Evolutionary conservation across 192 early-diverging fungal species (phyloP).

Genomic region (Gaertneriomyces sp.): DNA sequence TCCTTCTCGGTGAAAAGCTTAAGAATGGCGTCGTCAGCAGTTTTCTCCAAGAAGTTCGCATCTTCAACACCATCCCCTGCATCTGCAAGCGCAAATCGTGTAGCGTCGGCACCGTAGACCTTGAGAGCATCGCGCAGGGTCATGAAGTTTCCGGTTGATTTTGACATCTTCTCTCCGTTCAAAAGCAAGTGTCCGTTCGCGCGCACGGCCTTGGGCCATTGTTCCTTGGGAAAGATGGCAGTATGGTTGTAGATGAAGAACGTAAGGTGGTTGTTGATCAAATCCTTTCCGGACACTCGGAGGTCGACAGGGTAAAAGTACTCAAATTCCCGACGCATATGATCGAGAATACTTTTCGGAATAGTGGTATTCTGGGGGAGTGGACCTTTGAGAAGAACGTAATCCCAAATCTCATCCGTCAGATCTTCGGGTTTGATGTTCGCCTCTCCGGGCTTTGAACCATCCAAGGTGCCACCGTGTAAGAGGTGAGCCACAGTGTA

Average conservation of each 20-base stretch:
- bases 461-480: constrained; percentile 83
- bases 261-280: constrained; percentile 96
- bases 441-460: constrained; percentile 68
- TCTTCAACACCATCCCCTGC: constrained; percentile 95
- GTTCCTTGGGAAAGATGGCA: constrained; percentile 84
- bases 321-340: constrained; percentile 83
- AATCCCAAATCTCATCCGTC: constrained; percentile 90
- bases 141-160: constrained; percentile 95
- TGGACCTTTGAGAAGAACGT: constrained; percentile 73
- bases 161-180: constrained; percentile 97
- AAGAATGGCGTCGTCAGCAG: constrained; percentile 92
- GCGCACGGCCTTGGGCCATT: constrained; percentile 86
- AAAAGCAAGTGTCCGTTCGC: constrained; percentile 94
- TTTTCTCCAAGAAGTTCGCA: constrained; percentile 96
- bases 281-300: constrained; percentile 94
- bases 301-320: constrained; percentile 98
- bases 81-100: constrained; percentile 90
- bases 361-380: constrained; percentile 57
- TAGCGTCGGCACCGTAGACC: constrained; percentile 94
- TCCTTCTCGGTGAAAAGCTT: constrained; percentile 85
- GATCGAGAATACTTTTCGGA: constrained; percentile 64
- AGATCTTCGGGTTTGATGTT: constrained; percentile 80
- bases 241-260: constrained; percentile 97
- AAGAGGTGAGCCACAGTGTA: constrained; percentile 94
- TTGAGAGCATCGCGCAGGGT: constrained; percentile 73